Percentiles rank a stretch among this genome's conserved stretches.
Conservation (phyloP, 2,329 filamentous ascomycete genomes). For the Clonostachys chloroleuca region DNA sequence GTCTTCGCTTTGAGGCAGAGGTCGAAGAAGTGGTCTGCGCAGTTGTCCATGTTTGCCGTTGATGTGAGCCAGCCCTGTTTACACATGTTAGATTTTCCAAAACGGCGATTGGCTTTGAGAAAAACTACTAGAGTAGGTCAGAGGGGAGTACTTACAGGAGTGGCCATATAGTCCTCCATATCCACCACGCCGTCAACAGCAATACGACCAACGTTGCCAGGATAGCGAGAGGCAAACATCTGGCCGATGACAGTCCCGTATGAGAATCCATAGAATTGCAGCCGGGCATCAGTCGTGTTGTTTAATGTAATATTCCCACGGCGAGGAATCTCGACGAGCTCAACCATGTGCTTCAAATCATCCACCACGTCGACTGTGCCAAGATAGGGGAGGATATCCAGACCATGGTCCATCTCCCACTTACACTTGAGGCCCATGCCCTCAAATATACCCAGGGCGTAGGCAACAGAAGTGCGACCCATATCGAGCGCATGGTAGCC, state of each 20-base stretch:
- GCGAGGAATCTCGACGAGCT: conserved; percentile 23
- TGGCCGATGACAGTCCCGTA: conserved; percentile 33
- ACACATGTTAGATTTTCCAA: neutral
- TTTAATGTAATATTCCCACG: conserved; percentile 3
- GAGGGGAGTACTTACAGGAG: too few relatives aligned
- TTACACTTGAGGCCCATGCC: neutral
- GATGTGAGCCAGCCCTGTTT: conserved; percentile 24
- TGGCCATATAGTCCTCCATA: conserved; percentile 25
- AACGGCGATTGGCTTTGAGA: too few relatives aligned
- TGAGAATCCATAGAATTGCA: conserved; percentile 46
- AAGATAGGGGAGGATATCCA: conserved; percentile 13
- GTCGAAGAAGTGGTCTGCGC: conserved; percentile 23
- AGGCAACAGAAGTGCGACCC: neutral
- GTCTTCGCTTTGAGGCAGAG: conserved; percentile 24
- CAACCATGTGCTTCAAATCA: conserved; percentile 37
- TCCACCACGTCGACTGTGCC: conserved; percentile 30
- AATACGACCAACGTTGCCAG: conserved; percentile 30
- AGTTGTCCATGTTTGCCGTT: conserved; percentile 27
- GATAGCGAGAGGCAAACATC: conserved; percentile 27
- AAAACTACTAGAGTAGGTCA: too few relatives aligned
- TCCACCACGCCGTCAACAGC: conserved; percentile 32
- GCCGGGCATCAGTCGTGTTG: conserved; percentile 6
- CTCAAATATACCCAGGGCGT: neutral
- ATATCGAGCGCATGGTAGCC: neutral
- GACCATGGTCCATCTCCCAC: neutral